phyloP scores from a whole-genome alignment of 495 filamentous ascomycete genomes.

The Schizothecium vesticola region DNA sequence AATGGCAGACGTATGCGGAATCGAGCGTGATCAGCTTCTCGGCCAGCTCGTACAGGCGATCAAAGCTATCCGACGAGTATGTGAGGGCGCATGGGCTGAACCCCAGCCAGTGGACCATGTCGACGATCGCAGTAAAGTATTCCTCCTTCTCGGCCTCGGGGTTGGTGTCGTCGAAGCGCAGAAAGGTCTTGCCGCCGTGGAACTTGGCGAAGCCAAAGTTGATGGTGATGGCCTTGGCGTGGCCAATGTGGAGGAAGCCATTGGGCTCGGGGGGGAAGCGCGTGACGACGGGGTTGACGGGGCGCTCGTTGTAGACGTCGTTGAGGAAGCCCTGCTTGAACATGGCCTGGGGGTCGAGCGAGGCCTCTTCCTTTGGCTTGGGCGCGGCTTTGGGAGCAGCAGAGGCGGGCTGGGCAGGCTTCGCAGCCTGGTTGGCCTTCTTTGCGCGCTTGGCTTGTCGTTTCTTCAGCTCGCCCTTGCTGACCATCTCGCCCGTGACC shows the following conservation, averaged over 20 bases:
- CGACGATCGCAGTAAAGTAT: conserved; percentile 71
- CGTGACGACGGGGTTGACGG: conserved; percentile 60
- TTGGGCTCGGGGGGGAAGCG: conserved; percentile 93
- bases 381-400: conserved; percentile 23
- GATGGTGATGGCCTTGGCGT: conserved; percentile 92
- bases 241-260: conserved; percentile 72
- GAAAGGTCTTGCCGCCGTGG: conserved; percentile 69
- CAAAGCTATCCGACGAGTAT: conserved; percentile 75
- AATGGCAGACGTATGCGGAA: conserved; percentile 66
- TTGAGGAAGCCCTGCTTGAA: conserved; percentile 83
- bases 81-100: conserved; percentile 76
- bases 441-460: conserved; percentile 55
- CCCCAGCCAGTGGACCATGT: conserved; percentile 77
- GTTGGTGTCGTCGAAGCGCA: conserved; percentile 78
- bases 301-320: conserved; percentile 72
- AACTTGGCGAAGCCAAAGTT: conserved; percentile 94
- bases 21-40: conserved; percentile 76
- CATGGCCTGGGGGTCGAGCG: conserved; percentile 63
- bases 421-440: conserved; percentile 45
- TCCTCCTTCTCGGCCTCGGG: conserved; percentile 76
- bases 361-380: conserved; percentile 42
- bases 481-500: conserved; percentile 62
- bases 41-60: conserved; percentile 77
- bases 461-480: conserved; percentile 63
- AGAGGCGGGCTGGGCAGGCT: conserved; percentile 2